Evolutionary conservation across 768 basidiomycete genomes (phyloP).

Genomic region (Holtermannia corniformis): DNA sequence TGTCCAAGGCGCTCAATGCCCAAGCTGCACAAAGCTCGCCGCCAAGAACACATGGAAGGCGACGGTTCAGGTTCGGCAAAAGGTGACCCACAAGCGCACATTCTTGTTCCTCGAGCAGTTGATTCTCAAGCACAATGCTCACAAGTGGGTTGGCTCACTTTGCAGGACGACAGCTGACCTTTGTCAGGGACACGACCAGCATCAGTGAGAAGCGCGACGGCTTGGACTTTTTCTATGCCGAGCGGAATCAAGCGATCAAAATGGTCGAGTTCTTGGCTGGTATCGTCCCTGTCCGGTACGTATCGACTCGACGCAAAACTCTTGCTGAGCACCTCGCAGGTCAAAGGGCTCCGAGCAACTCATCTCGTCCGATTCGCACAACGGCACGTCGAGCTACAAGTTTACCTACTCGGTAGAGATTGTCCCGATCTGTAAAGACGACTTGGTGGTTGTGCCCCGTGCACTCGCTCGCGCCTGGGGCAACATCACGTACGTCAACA

Average conservation of each 20-base stretch:
- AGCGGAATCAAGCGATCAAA: conserved; percentile 81
- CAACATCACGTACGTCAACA: conserved; percentile 61
- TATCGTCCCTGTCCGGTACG: conserved; percentile 79
- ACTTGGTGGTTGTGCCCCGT: conserved; percentile 77
- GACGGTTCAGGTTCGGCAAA: conserved; percentile 95
- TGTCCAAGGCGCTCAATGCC: conserved; percentile 81
- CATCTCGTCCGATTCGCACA: conserved; percentile 83
- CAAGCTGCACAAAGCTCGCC: conserved; percentile 83
- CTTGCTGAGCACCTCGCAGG: conserved; percentile 43
- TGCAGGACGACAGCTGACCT: conserved; percentile 2
- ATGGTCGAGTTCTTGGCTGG: conserved; percentile 89
- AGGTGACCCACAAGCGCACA: conserved; percentile 94
- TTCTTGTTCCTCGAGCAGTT: conserved; percentile 96
- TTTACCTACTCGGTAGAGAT: conserved; percentile 98
- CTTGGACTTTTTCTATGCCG: conserved; percentile 91
- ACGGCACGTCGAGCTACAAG: conserved; percentile 88
- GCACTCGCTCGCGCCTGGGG: conserved; percentile 72
- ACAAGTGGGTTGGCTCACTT: conserved; percentile 49
- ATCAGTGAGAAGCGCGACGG: conserved; percentile 91
- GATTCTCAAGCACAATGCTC: conserved; percentile 90
- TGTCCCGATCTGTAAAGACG: conserved; percentile 93
- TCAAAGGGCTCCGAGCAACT: conserved; percentile 91
- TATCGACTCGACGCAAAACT: conserved; percentile 1
- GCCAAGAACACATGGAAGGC: conserved; percentile 99
- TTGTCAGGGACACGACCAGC: conserved; percentile 62